phyloP scores from a whole-genome alignment of 2,329 filamentous ascomycete species.

The Cytospora piceicola region DNA sequence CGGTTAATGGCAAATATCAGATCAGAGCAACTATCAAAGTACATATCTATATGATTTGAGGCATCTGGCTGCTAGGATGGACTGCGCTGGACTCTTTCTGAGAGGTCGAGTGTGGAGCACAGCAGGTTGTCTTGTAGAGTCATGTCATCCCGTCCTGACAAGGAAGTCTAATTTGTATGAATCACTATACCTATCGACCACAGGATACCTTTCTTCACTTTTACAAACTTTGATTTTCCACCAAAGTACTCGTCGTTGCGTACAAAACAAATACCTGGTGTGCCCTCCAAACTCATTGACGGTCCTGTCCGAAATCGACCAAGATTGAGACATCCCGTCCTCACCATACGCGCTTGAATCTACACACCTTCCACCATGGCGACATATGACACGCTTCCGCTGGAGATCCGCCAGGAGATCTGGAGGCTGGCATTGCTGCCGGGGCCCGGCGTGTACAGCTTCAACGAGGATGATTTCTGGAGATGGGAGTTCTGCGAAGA shows the following conservation, averaged over 20 bases:
- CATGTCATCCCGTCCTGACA: background rate
- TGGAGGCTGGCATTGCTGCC: background rate
- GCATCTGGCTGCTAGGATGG: too few relatives aligned
- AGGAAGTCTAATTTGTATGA: background rate
- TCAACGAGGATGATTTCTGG: background rate
- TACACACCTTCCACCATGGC: background rate
- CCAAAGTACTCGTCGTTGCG: background rate
- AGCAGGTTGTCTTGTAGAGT: background rate
- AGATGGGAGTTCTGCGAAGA: background rate
- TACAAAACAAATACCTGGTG: background rate
- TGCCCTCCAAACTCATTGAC: background rate
- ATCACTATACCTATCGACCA: background rate
- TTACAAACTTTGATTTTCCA: background rate
- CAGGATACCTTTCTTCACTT: background rate
- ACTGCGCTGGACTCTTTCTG: background rate
- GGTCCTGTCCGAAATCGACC: background rate
- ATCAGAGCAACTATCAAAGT: background rate
- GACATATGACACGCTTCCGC: background rate
- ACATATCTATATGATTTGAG: too few relatives aligned
- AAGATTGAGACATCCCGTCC: background rate
- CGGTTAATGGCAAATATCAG: background rate
- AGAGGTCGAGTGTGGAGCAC: too few relatives aligned
- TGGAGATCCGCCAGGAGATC: background rate
- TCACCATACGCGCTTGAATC: background rate
- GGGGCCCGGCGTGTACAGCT: background rate